A percentile compares a stretch with the other conserved stretches of the same genome.
phyloP scores from a whole-genome alignment of 257 asterid species.

The Solanum etuberosum region DNA sequence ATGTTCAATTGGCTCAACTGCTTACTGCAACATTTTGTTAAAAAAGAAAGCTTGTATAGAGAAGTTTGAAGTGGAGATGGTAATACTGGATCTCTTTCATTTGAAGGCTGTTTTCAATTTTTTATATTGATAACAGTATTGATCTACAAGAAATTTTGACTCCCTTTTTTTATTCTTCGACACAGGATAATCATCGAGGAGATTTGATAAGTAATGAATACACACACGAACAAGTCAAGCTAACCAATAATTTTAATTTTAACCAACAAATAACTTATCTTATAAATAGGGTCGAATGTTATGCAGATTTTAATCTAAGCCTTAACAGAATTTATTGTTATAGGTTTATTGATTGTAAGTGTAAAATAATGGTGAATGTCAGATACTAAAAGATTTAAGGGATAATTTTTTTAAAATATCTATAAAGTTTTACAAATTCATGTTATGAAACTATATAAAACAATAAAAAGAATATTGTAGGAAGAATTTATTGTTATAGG shows the following conservation, averaged over 20 bases:
- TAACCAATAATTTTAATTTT: background rate
- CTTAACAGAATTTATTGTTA: no score
- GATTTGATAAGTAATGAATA: background rate
- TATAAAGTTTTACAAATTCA: background rate
- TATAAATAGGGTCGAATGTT: background rate
- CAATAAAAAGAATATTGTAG: no score
- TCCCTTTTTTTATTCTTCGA: background rate
- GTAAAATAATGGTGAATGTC: background rate
- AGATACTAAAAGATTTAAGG: no score
- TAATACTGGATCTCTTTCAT: background rate
- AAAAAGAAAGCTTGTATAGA: background rate
- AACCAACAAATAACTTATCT: background rate
- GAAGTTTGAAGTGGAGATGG: no score
- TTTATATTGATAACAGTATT: background rate
- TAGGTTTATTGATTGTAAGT: background rate
- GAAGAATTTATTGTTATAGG: no score
- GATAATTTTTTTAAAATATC: background rate
- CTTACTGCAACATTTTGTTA: background rate
- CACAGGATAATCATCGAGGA: background rate
- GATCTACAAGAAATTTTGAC: background rate
- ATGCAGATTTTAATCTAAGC: background rate
- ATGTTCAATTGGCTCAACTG: background rate
- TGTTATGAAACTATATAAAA: background rate
- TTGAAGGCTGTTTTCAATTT: background rate
- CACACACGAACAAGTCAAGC: background rate